Evolutionary conservation across 805 yeast species (phyloP), one percentile per base, ranked within the genome.

Genomic region (Pichia nanzhaoensis): DNA sequence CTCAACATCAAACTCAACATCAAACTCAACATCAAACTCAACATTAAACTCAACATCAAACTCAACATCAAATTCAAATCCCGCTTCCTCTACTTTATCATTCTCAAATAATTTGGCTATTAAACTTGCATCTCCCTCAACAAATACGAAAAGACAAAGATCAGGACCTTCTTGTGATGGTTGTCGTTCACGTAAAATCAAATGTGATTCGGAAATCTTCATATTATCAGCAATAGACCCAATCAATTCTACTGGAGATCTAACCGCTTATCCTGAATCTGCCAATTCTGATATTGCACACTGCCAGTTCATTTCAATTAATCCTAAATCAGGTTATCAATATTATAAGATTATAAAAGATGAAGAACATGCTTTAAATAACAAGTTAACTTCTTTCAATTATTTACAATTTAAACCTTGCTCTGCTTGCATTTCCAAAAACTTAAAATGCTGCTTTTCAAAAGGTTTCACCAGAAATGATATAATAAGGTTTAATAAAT

Each of bases 161-260:
- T 67, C 76, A 17, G 89, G 91, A 0, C 89, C 89, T 3, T 77
- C 84, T 34, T 83, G 91, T 61, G 89, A 83, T 58, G 66, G 75
- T 39, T 83, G 91, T 59, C 68, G 89, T 44, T 56, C 75, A 14
- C 71, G 87, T 46, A 83, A 83, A 58, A 82, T 82, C 47, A 83
- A 80, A 61, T 83, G 91, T 64, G 80, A 82, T 60, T 86, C 90
- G 2, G 79, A 72, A 52, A 75, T 82, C 24, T 55, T 58, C 24
- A 57, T 63, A 14, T 49, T 64, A 16, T 54, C 64, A 1, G 51
- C 50, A 34, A 48, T 58, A 3, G 53, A 57, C 5, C 17, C 41
- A 12, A 41, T 35, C 5, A 41, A 38, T 12, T n/a, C 28, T 6
- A 34, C 17, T 14, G 47, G 41, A 10, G 33, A 37, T 28, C 22